These are phyloP conservation scores for Klebsormidium nitens DNA, from an alignment of 139 green algal species.

Conservation along the genomic window DNA sequence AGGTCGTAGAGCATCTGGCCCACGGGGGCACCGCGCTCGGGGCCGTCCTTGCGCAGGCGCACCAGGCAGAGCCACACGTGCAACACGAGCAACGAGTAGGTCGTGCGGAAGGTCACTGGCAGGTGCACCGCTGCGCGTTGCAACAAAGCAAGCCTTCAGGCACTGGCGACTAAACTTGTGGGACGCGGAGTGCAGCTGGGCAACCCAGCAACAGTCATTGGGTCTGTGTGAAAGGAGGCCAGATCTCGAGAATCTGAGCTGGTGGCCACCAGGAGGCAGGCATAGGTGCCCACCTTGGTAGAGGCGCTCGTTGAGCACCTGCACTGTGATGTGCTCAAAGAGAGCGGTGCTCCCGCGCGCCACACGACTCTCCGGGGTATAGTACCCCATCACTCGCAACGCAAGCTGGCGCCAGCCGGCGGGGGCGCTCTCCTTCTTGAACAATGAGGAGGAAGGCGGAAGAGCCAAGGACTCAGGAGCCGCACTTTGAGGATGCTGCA, in stretches of 20 bases:
- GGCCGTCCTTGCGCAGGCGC: conserved; percentile 27
- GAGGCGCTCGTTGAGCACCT: conserved; percentile 19
- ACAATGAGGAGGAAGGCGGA: no score
- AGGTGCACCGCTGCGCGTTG: conserved; percentile 14
- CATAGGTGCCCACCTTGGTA: conserved; percentile 2
- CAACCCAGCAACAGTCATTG: background rate
- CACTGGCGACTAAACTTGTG: background rate
- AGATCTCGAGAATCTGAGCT: background rate
- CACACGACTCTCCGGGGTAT: conserved; percentile 19
- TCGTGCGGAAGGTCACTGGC: conserved; percentile 21
- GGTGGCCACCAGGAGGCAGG: background rate
- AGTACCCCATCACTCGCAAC: conserved; percentile 31
- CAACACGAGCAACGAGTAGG: conserved; percentile 21
- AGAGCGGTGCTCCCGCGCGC: conserved; percentile 17
- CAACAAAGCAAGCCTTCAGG: no score
- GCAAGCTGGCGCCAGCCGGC: no score
- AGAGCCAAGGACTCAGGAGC: no score
- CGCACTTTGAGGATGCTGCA: no score
- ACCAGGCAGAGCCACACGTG: conserved; percentile 33
- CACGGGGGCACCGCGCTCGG: conserved; percentile 4
- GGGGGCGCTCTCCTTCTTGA: no score
- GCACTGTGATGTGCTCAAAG: conserved; percentile 18
- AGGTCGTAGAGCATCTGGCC: conserved; percentile 30
- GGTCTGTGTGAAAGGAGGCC: background rate
- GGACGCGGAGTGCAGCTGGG: background rate